Evolutionary conservation across 768 basidiomycete genomes (phyloP), one percentile per base, ranked within the genome.

Genomic region (Boletus rufocinnamomeus): DNA sequence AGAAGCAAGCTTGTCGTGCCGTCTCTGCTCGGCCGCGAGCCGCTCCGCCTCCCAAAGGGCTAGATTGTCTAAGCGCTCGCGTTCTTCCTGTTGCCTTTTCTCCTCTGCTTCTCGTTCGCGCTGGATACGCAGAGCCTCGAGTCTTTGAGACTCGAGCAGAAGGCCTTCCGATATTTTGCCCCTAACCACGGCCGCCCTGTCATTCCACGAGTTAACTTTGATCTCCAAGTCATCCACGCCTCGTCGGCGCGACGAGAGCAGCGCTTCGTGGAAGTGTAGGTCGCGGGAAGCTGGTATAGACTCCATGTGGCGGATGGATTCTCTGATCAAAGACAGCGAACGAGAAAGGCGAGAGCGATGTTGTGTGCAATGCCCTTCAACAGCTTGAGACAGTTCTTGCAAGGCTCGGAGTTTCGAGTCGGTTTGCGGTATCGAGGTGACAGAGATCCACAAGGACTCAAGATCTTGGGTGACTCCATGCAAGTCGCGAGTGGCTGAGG

Each of bases 291-390:
- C 73, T 35, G 83, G 78, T 10, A 71, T 59, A 34, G 75, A 63
- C n/a, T 86, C 83, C 77, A 93, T 84, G 25, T 72, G 74, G 21
- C 78, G 77, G 21, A 91, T 73, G 3, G 82, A 70, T 45, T 84
- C 81, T 21, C 80, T 84, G 45, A 86, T 77, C 7, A 79, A 74
- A 19, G 83, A 80, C 44, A 89, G 73, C 0, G 82, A 82, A 25
- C 77, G 76, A 14, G 76, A 70, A 60, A 84, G 74, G 32, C 69
- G 66, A 55, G 72, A 61, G 63, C 76, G 73, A 65, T 77, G 71
- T 4, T 67, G 56, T 46, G 74, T 61, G 49, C 72, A 65, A 48
- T 75, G 62, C 23, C 64, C 59, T 54, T 82, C 77, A 19, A 82
- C 60, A 14, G 75, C 63, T 43, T 63, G 66, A 17, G 70, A 70